These are phyloP conservation scores for Letharia lupina DNA, from an alignment of 495 filamentous ascomycete genomes.

Conservation along the genomic window DNA sequence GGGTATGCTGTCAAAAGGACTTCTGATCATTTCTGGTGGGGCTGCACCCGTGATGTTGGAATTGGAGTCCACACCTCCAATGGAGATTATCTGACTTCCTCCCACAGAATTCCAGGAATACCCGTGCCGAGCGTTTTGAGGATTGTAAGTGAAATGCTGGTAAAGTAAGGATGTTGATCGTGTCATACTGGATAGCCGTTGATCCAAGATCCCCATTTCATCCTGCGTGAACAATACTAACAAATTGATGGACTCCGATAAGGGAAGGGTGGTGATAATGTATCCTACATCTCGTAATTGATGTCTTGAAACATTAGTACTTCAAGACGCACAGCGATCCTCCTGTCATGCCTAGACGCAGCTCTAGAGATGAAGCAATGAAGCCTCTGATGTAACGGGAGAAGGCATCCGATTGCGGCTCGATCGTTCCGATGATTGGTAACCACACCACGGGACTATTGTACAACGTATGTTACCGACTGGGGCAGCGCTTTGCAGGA, in stretches of 20 bases:
- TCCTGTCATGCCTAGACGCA: too few relatives aligned
- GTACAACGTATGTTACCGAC: too few relatives aligned
- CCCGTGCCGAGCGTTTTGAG: background rate
- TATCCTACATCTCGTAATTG: background rate
- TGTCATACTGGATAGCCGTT: slow-evolving; percentile 1
- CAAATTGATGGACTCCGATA: background rate
- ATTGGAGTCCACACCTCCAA: slow-evolving; percentile 18
- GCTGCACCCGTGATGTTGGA: too few relatives aligned
- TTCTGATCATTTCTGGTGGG: background rate
- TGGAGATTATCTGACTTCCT: slow-evolving; percentile 18
- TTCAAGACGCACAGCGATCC: too few relatives aligned
- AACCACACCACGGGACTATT: too few relatives aligned
- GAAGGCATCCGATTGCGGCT: too few relatives aligned
- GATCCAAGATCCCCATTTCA: background rate
- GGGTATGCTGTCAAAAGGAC: background rate
- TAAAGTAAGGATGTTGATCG: slow-evolving; percentile 32
- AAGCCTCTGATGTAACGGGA: too few relatives aligned
- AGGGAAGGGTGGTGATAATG: background rate
- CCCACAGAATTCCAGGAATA: slow-evolving; percentile 17
- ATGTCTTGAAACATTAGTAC: too few relatives aligned
- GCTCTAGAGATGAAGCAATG: too few relatives aligned
- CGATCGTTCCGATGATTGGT: too few relatives aligned
- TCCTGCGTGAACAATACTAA: slow-evolving; percentile 16
- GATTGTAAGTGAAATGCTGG: slow-evolving; percentile 28
- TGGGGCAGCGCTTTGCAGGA: too few relatives aligned